A percentile compares a stretch with the other conserved stretches of the same genome.
Evolutionary conservation across 2,329 filamentous ascomycete species (phyloP).

Genomic region (Ophiostoma australiae): DNA sequence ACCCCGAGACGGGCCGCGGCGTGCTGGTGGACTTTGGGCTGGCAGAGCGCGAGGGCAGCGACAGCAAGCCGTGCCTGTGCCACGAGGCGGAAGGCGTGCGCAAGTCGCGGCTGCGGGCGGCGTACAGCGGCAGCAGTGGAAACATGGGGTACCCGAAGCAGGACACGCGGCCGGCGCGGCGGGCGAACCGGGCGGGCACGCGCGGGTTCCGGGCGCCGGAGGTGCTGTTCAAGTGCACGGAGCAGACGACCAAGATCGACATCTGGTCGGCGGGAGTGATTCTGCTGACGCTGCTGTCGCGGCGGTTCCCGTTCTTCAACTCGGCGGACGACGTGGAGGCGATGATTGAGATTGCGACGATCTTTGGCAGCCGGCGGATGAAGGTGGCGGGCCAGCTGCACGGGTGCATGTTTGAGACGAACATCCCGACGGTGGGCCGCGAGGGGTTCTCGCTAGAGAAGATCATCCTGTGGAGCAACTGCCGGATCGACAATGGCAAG

Average conservation of each 20-base stretch:
- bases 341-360: slow-evolving; percentile 93
- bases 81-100: slow-evolving; percentile 60
- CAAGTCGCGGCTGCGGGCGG: slow-evolving; percentile 53
- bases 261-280: slow-evolving; percentile 98
- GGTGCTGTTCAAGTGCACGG: slow-evolving; percentile 93
- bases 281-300: slow-evolving; percentile 84
- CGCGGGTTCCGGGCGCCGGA: slow-evolving; percentile 94
- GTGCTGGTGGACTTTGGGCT: slow-evolving; percentile 99
- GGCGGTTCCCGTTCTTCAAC: slow-evolving; percentile 97
- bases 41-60: slow-evolving; percentile 75
- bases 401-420: slow-evolving; percentile 87
- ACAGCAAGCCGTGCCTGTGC: slow-evolving; percentile 78
- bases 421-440: slow-evolving; percentile 81
- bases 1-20: slow-evolving; percentile 70
- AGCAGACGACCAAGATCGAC: slow-evolving; percentile 89
- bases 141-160: slow-evolving; percentile 77
- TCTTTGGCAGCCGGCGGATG: slow-evolving; percentile 85
- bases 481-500: slow-evolving; percentile 52
- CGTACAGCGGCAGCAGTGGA: slow-evolving; percentile 46
- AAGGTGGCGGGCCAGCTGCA: slow-evolving; percentile 75
- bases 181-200: slow-evolving; percentile 91
- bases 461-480: slow-evolving; percentile 92
- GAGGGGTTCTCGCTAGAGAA: slow-evolving; percentile 85
- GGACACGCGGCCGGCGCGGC: slow-evolving; percentile 78
- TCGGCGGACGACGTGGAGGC: slow-evolving; percentile 97